Percentiles rank a stretch among this genome's conserved stretches.
phyloP scores from a whole-genome alignment of 345 rosid species.

The Aurinia saxatilis region DNA sequence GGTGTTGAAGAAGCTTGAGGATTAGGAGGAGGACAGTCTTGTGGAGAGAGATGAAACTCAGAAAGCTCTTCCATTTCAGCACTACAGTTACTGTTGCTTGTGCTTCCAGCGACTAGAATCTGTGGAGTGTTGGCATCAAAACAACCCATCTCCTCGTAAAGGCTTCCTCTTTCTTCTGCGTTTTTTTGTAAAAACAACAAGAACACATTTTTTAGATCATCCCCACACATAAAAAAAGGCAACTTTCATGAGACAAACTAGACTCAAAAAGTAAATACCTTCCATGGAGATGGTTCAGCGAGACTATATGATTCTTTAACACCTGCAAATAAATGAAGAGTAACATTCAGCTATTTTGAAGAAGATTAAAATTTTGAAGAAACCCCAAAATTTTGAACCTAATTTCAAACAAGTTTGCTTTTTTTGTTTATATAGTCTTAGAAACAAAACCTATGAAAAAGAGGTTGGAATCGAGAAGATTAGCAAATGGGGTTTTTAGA shows the following conservation, averaged over 20 bases:
- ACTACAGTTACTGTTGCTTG: conserved; percentile 33
- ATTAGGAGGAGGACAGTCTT: conserved; percentile 8
- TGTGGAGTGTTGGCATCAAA: conserved; percentile 33
- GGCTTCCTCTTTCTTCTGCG: conserved; percentile 10
- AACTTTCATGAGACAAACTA: not conserved
- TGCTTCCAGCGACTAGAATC: conserved; percentile 20
- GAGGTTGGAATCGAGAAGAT: not conserved
- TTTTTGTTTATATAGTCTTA: not conserved
- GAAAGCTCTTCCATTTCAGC: conserved; percentile 31
- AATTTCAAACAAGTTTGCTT: not conserved
- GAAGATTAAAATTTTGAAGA: too few species aligned
- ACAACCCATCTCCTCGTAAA: conserved; percentile 46
- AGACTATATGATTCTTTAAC: not conserved
- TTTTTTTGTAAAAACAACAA: not conserved
- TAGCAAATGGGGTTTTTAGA: not conserved
- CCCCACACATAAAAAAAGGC: not conserved
- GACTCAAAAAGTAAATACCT: not conserved
- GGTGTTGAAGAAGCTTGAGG: conserved; percentile 22
- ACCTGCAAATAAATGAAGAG: conserved; percentile 21
- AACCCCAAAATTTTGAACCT: not conserved
- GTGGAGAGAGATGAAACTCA: conserved; percentile 31
- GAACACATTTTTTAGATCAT: not conserved
- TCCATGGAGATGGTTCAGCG: conserved; percentile 13
- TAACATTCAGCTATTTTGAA: not conserved
- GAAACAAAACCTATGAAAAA: not conserved